Evolutionary conservation across 2,329 filamentous ascomycete genomes (phyloP).

Genomic region (Trichoderma endophyticum): DNA sequence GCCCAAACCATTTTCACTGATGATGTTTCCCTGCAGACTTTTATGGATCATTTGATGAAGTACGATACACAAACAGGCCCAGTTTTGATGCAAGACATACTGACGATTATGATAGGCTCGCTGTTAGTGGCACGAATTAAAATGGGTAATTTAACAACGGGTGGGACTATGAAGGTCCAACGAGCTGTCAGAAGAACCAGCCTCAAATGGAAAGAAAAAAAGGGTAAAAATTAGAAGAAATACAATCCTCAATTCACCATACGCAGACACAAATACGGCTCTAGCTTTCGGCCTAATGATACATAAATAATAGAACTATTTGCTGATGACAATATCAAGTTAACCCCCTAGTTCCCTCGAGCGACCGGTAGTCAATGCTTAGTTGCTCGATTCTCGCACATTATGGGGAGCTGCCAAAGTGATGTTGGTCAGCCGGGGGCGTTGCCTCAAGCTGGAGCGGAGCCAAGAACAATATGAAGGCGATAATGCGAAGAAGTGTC

Average conservation of each 20-base stretch:
- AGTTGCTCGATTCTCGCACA: neutral
- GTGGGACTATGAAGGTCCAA: neutral
- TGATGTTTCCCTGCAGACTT: constrained; percentile 95
- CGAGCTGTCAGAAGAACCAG: neutral
- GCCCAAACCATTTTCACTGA: constrained; percentile 99
- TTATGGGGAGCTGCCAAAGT: neutral
- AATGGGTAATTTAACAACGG: neutral
- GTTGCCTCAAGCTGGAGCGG: neutral
- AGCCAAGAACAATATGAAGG: constrained; percentile 7
- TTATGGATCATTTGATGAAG: constrained; percentile 99
- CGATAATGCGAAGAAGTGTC: neutral
- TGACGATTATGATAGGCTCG: constrained; percentile 43
- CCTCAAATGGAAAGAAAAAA: neutral
- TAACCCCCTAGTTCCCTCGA: neutral
- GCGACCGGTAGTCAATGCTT: neutral
- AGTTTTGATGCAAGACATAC: neutral
- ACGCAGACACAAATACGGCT: neutral
- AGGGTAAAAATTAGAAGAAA: neutral
- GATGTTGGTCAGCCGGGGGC: neutral
- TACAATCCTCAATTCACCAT: neutral
- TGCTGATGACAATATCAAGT: neutral
- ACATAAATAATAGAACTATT: neutral
- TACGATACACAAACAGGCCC: constrained; percentile 41
- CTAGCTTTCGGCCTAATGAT: neutral
- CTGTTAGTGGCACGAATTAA: constrained; percentile 62